Base-by-base conservation (phyloP, 106 monocot genomes). In the Allium fistulosum region DNA sequence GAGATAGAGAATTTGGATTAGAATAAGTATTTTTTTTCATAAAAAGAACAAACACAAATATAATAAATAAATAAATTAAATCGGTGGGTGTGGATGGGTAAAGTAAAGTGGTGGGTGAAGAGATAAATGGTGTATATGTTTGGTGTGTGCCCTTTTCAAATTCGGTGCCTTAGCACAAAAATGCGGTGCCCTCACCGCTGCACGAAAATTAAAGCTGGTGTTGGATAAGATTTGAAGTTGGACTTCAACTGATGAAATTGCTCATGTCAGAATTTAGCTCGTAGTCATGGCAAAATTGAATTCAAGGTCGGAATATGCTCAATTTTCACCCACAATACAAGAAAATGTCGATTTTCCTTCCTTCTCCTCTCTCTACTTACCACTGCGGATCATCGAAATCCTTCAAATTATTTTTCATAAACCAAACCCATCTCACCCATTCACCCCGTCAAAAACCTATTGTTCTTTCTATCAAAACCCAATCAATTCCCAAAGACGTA, bases 291-390 rank as follows among this genome's bases (percentile, higher is more conserved):
- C 15, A 6, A 0, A 55, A 55, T 15, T 15, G 15, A 55, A 55
- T 1, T 6, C 11, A 55, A 55, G 6, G 15, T 55, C 53, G 53
- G 11, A 11, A 55, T 12, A 53, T 12, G 15, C 11, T 55, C 53
- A 3, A 15, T 17, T 60, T 45, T 11, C 50, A 26, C 2, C 71
- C 37, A 5, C 37, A 37, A 37, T 5, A 37, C 37, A 37, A 22
- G 22, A 22, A 5, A 37, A 71, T 66, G 71, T 65, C 71, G 66
- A 65, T 18, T 49, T 46, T 60, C 71, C 16, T 50, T 47, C 59
- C 66, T 59, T 8, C 77, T 6, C 13, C 65, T 17, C 58, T 59
- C 57, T 49, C 71, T 62, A 14, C 55, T 53, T 53, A 17, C 18
- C 9, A 3, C 46, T 11, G 49, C 51, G 22, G 63, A 0, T 45